Conservation (phyloP, 805 yeast species). For the Metschnikowia colocasiae region DNA sequence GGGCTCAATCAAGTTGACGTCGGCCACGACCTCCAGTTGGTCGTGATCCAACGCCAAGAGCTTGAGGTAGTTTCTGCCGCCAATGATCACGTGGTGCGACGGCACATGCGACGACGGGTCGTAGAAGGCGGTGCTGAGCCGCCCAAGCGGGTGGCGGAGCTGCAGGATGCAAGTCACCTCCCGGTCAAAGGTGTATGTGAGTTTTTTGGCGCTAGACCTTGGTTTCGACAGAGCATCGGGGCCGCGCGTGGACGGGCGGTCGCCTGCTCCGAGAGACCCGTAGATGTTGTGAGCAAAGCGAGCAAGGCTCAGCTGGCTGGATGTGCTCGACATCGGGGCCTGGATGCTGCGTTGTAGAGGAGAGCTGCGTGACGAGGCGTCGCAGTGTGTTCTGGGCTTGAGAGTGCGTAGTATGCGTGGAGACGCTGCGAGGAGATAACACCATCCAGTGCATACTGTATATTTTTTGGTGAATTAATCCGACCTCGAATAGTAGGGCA, state of each 20-base stretch:
- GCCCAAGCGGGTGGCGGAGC: slow-evolving; percentile 23
- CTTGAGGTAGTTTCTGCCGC: slow-evolving; percentile 41
- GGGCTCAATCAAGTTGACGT: slow-evolving; percentile 32
- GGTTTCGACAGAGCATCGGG: slow-evolving; percentile 5
- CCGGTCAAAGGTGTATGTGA: slow-evolving; percentile 22
- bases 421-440: too few species aligned
- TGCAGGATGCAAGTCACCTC: slow-evolving; percentile 24
- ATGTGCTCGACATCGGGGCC: slow-evolving; percentile 4
- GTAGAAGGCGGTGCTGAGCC: slow-evolving; percentile 8
- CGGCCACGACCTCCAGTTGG: slow-evolving; percentile 32
- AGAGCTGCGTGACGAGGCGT: neutral
- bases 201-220: slow-evolving; percentile 9
- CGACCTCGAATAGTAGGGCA: too few species aligned
- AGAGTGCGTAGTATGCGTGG: neutral
- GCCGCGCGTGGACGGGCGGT: slow-evolving; percentile 16
- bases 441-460: too few species aligned
- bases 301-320: slow-evolving; percentile 34
- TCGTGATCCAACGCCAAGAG: slow-evolving; percentile 30
- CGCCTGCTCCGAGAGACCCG: slow-evolving; percentile 35
- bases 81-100: slow-evolving; percentile 35
- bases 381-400: neutral
- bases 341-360: neutral
- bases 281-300: slow-evolving; percentile 59
- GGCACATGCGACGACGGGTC: slow-evolving; percentile 15
- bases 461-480: too few species aligned